Percentiles rank a stretch among this genome's conserved stretches.
phyloP scores from a whole-genome alignment of 306 rosid genomes.

The Trifolium pratense region DNA sequence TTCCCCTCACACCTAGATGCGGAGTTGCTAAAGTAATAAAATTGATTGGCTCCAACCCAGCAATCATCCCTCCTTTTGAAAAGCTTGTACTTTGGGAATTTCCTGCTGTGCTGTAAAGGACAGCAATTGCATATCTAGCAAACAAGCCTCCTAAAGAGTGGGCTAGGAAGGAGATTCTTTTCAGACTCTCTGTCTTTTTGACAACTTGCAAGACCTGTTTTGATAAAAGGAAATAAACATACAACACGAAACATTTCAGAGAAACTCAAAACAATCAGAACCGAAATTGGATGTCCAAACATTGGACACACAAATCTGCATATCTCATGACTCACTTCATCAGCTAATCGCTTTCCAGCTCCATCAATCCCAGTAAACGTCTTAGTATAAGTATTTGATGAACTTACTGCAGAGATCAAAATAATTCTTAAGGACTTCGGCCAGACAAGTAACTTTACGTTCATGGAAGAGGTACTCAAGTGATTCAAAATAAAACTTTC shows the following conservation, averaged over 20 bases:
- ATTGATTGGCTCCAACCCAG: conserved; percentile 89
- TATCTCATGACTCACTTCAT: conserved; percentile 69
- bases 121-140: conserved; percentile 86
- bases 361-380: conserved; percentile 95
- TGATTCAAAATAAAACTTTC: conserved; percentile 26
- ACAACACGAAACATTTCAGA: conserved; percentile 38
- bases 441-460: conserved; percentile 22
- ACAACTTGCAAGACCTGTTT: conserved; percentile 81
- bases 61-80: conserved; percentile 68
- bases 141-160: conserved; percentile 97
- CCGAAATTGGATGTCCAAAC: conserved; percentile 16
- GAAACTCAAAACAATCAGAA: conserved; percentile 33
- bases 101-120: conserved; percentile 53
- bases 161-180: conserved; percentile 86
- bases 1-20: conserved; percentile 96
- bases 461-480: conserved; percentile 38
- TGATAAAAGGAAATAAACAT: conserved; percentile 43
- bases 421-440: conserved; percentile 37
- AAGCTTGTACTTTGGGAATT: conserved; percentile 42
- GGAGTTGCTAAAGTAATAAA: conserved; percentile 96
- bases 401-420: conserved; percentile 74
- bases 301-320: conserved; percentile 40
- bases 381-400: conserved; percentile 77
- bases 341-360: conserved; percentile 93
- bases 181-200: conserved; percentile 69